Conservation (phyloP, 768 basidiomycete genomes). For the Lactarius hengduanensis region DNA sequence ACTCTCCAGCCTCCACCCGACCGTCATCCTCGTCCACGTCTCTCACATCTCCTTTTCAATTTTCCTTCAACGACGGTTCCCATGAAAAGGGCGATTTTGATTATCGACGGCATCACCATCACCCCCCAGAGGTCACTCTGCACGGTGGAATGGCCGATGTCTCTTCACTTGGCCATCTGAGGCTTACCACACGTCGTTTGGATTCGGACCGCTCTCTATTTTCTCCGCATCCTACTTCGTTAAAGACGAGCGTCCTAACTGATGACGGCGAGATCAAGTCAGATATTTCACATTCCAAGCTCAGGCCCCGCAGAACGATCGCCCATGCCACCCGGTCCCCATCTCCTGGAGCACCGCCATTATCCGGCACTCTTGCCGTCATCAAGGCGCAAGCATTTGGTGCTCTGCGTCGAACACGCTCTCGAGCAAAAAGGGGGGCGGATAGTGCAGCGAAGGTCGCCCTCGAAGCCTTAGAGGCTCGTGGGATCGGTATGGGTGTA, state of each 20-base stretch:
- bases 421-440: slow-evolving; percentile 67
- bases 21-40: slow-evolving; percentile 60
- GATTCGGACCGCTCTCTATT: slow-evolving; percentile 51
- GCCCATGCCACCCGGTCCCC: slow-evolving; percentile 41
- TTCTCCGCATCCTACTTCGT: slow-evolving; percentile 48
- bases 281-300: slow-evolving; percentile 41
- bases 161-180: slow-evolving; percentile 55
- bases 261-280: slow-evolving; percentile 44
- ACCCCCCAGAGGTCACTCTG: slow-evolving; percentile 61
- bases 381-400: slow-evolving; percentile 92
- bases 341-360: slow-evolving; percentile 45
- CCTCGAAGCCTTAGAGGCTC: slow-evolving; percentile 76
- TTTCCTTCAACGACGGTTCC: slow-evolving; percentile 56
- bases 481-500: slow-evolving; percentile 59
- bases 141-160: slow-evolving; percentile 76
- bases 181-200: slow-evolving; percentile 49
- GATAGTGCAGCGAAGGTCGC: slow-evolving; percentile 75
- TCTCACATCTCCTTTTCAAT: slow-evolving; percentile 65
- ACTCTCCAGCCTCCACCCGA: slow-evolving; percentile 67
- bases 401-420: slow-evolving; percentile 74
- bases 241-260: slow-evolving; percentile 51
- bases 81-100: slow-evolving; percentile 65
- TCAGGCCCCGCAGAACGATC: slow-evolving; percentile 29
- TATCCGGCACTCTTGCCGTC: slow-evolving; percentile 82
- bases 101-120: slow-evolving; percentile 61